Percentiles rank a stretch among this genome's conserved stretches.
These are phyloP conservation scores for Cyclotella atomus DNA, from an alignment of 108 stramenopile genomes.

Conservation along the genomic window DNA sequence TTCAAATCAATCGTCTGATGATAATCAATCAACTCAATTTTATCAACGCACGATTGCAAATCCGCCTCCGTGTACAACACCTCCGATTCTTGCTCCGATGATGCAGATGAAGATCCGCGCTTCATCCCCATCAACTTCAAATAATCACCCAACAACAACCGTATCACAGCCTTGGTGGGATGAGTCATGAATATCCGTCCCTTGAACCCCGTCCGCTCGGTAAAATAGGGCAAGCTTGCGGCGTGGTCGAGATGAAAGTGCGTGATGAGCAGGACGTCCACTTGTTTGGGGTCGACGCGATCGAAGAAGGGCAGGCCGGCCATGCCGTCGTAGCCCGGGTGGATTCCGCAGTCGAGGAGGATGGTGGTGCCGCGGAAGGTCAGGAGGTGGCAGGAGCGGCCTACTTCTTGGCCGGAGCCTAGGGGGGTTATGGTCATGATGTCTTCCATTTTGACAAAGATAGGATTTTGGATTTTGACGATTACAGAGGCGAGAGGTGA, in stretches of 20 bases:
- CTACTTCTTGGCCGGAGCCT: constrained; percentile 95
- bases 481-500: not conserved
- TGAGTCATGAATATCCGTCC: constrained; percentile 98
- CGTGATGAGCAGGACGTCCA: constrained; percentile 90
- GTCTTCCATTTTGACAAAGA: constrained; percentile 70
- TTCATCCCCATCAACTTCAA: constrained; percentile 81
- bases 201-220: constrained; percentile 95
- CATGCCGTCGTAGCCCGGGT: constrained; percentile 96
- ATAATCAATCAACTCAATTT: constrained; percentile 95
- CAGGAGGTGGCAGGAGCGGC: constrained; percentile 96
- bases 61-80: constrained; percentile 94
- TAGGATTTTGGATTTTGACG: not conserved
- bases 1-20: constrained; percentile 91
- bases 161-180: constrained; percentile 96
- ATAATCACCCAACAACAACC: constrained; percentile 94
- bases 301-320: constrained; percentile 91
- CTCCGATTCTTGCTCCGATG: constrained; percentile 43
- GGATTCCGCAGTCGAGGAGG: constrained; percentile 98
- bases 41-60: constrained; percentile 89
- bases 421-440: constrained; percentile 87
- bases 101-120: constrained; percentile 41
- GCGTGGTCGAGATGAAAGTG: constrained; percentile 99
- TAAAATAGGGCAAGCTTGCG: constrained; percentile 96
- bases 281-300: constrained; percentile 82
- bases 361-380: constrained; percentile 94